Base-by-base conservation (phyloP, 805 yeast genomes). In the Kodamaea nitidulidarum region DNA sequence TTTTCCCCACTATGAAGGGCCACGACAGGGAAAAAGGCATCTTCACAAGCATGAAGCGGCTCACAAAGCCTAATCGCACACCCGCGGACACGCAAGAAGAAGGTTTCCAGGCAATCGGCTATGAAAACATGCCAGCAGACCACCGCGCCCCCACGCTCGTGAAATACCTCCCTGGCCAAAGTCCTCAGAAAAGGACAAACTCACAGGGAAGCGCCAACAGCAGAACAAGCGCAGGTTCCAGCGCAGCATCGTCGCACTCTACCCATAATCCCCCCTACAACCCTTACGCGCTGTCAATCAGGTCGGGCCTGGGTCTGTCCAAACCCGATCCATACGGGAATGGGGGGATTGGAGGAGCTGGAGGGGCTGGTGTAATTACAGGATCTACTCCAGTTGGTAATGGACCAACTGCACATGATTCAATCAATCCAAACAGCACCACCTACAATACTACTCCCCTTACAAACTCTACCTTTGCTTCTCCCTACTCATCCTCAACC, bases 51-150 rank as follows among this genome's bases (percentile, higher is more conserved):
- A 47, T 63, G 36, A 60, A 55, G 46, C 59, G 58, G 41, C 51
- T 63, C 16, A 38, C 58, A 17, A 49, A 56, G 38, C 53, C 63
- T 4, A 45, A 3, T 4, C 11, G 14, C 7, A 15, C 25, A 9
- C 15, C 39, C 11, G 30, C 25, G 27, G 18, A 29, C 11, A 7
- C 31, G 8, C 31, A 11, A 14, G 38, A 18, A 1, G 55, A 47
- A 11, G 27, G 30, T n/a, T 65, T 65, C 46, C 70, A 62, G 32
- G 67, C 72, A 12, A 56, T 67, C 17, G 60, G 65, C 21, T 65
- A 65, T 39, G 62, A 60, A n/a, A 41, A 52, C n/a, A 54, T 52
- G 16, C 41, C 56, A 9, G 15, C 49, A 5, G 49, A 45, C 25
- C 34, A 54, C 4, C 47, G 48, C 15, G 67, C 58, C 28, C 69